Evolutionary conservation across 306 rosid species (phyloP).

Genomic region (Corylus avellana): DNA sequence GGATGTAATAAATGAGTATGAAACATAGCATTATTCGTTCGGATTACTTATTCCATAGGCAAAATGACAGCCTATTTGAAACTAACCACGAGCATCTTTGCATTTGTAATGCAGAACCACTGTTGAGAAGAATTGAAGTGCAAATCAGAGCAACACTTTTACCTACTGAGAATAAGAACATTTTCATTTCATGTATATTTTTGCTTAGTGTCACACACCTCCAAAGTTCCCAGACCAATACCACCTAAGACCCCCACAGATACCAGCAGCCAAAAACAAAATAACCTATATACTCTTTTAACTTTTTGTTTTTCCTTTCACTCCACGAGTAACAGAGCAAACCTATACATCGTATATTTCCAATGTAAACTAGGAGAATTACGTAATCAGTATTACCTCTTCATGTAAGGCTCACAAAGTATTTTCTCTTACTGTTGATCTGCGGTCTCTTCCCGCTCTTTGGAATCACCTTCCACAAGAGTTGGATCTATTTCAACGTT

Average conservation of each 20-base stretch:
- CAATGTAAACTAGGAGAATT: constrained; percentile 19
- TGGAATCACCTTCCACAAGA: constrained; percentile 31
- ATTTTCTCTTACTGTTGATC: constrained; percentile 4
- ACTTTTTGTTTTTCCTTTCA: neutral
- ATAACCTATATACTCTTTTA: neutral
- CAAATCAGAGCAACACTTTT: neutral
- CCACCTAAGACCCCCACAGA: neutral
- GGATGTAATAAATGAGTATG: too few species aligned
- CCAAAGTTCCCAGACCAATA: neutral
- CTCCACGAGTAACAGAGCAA: constrained; percentile 43
- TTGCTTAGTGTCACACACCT: constrained; percentile 5
- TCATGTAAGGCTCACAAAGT: constrained; percentile 29
- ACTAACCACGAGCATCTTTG: neutral
- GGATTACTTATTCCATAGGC: too few species aligned
- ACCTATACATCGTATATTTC: constrained; percentile 51
- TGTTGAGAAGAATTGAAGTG: neutral
- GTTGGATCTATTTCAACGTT: constrained; percentile 32
- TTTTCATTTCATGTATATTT: constrained; percentile 8
- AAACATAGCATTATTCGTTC: too few species aligned
- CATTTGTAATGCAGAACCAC: neutral
- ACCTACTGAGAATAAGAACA: constrained; percentile 3
- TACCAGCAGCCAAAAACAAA: neutral
- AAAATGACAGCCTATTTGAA: neutral
- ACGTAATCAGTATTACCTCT: neutral
- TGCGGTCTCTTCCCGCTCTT: constrained; percentile 35